Evolutionary conservation across 805 yeast genomes (phyloP), one percentile per base, ranked within the genome.

Genomic region (Scheffersomyces stipitis): DNA sequence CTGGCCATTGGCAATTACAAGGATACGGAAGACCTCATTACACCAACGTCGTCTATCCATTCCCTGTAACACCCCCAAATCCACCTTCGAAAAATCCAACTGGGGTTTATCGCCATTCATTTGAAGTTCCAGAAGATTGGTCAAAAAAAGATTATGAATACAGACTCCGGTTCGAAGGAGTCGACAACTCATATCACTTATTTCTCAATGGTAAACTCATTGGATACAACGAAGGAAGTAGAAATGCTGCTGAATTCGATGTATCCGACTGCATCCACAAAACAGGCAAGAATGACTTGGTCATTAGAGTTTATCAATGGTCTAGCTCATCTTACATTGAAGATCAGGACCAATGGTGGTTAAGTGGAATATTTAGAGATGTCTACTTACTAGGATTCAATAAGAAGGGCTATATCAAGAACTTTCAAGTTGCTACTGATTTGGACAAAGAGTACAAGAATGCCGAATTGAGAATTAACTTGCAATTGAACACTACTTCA

Each of bases 301-400:
- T 46, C 28, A 61, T 58, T 5, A 49, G 56, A 18, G 66, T 63
- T 4, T 54, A 51, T 29, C 63, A 60, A 43, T 63, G 62, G 57
- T 52, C 60, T 8, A 54, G 52, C 23, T 60, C 63, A 4, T 39
- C 58, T 18, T 60, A 60, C 36, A 52, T 61, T 26, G 67, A 62
- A 38, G 69, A 63, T 40, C 69, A 64, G 42, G 69, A 64, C 41
- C 66, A 60, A 46, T 64, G 68, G 66, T 61, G 68, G 66, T 39
- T 64, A 26, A 60, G 66, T 27, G 69, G 69, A 12, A 64, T 64
- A 6, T 64, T 56, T 45, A 49, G 69, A 30, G 69, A 64, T 44
- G 69, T 64, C 4, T 49, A 53, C 28, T 30, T 60, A 9, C 40
- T 62, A 14, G 48, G 52, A 2, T 56, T 49, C 38, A 32, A 41